phyloP scores from a whole-genome alignment of 2,329 filamentous ascomycete genomes.

The Gyromitra esculenta region DNA sequence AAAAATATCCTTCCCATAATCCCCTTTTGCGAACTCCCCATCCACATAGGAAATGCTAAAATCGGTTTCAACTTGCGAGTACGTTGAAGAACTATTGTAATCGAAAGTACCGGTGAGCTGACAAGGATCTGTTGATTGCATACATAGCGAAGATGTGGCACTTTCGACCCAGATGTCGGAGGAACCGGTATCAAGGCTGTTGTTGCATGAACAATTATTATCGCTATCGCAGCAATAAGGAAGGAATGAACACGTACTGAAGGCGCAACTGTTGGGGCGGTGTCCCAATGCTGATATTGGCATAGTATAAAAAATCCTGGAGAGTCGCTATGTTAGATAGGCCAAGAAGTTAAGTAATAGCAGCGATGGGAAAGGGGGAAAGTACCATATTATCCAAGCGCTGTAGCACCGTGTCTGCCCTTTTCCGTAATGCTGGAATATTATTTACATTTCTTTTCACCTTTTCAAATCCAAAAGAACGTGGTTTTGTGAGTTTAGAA shows the following conservation, averaged over 20 bases:
- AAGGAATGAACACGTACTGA: conserved; percentile 58
- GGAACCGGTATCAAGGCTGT: conserved; percentile 69
- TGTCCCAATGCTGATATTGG: conserved; percentile 69
- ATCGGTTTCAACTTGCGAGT: conserved; percentile 53
- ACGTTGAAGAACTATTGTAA: conserved; percentile 54
- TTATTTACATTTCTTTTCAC: conserved; percentile 52
- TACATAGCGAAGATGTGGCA: conserved; percentile 54
- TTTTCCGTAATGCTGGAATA: conserved; percentile 45
- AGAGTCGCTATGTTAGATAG: conserved; percentile 8
- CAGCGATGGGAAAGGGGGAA: neutral
- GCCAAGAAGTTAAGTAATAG: neutral
- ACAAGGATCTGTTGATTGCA: conserved; percentile 46
- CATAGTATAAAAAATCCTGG: conserved; percentile 64
- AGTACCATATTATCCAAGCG: conserved; percentile 57
- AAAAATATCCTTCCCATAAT: conserved; percentile 61
- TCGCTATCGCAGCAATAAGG: neutral
- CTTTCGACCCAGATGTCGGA: conserved; percentile 69
- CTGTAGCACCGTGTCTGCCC: conserved; percentile 54
- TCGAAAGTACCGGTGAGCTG: conserved; percentile 55
- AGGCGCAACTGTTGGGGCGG: conserved; percentile 68
- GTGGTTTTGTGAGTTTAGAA: conserved; percentile 40
- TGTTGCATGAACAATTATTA: conserved; percentile 32
- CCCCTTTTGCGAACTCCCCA: conserved; percentile 60
- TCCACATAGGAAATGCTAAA: conserved; percentile 62
- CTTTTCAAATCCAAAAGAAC: conserved; percentile 51